Evolutionary conservation across 2,329 filamentous ascomycete species (phyloP), one percentile per base, ranked within the genome.

Genomic region (Dactylellina leptospora): DNA sequence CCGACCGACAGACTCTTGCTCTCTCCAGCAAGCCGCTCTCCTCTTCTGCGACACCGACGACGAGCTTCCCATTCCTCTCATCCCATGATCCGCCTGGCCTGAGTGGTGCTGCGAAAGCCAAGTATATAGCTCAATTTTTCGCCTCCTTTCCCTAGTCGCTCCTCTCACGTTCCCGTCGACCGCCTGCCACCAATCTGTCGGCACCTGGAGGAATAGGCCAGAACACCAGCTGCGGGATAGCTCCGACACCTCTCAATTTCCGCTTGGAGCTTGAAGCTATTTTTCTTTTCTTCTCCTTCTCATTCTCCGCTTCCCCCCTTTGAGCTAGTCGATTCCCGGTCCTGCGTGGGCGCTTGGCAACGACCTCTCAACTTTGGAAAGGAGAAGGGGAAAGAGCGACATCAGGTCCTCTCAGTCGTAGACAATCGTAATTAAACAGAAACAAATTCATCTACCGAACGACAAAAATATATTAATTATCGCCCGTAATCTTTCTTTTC

Each of bases 261-360:
- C 20, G 50, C 61, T 66, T 38, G 42, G 51, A 58, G 47, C 61
- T 66, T 66, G 33, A 51, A 33, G 51, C 51, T 58, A 51, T 66
- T 53, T 38, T 53, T 18, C 40, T 45, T 33, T 33, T 33, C 13
- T 13, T 33, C 38, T 42, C 4, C n/a, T 42, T 42, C 47, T 63
- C 55, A 27, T 27, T 48, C 33, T 51, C 45, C 38, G 20, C 40
- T 38, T 53, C 62, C 48, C 63, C 61, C 42, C 40, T 33, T 48
- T 30, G 16, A 58, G 50, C 64, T 70, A 70, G 56, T 61, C 55
- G 45, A 48, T 61, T 70, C 33, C 50, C 50, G 58, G 60, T 58
- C 54, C 42, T 55, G 44, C 40, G 66, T 71, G 66, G n/a, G 66
- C 66, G 51, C 66, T 71, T 71, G 66, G 66, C 66, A 71, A 63